phyloP scores from a whole-genome alignment of 495 filamentous ascomycete genomes.

The Xylaria telfairii region DNA sequence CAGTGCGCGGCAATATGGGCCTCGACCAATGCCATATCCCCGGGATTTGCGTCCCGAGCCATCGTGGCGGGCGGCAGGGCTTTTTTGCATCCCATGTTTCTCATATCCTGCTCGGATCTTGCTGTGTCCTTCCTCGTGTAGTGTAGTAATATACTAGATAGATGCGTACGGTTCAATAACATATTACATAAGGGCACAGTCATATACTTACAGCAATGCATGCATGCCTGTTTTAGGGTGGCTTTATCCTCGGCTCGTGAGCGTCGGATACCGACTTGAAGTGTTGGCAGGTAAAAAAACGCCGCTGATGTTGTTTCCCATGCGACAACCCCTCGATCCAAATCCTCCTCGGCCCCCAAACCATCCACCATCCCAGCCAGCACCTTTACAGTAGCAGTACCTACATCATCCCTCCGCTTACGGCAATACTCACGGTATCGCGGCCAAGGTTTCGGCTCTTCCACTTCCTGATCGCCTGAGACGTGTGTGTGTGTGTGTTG shows the following conservation, averaged over 20 bases:
- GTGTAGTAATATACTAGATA: not conserved
- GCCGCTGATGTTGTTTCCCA: not conserved
- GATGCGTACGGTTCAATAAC: not conserved
- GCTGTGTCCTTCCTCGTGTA: not conserved
- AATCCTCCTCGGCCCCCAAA: not conserved
- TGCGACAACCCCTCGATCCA: not conserved
- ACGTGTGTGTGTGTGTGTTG: not conserved
- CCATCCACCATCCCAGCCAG: not conserved
- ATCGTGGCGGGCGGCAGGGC: constrained; percentile 15
- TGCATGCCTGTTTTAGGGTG: not conserved
- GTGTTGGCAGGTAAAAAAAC: not conserved
- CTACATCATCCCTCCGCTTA: not conserved
- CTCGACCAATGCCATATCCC: constrained; percentile 6
- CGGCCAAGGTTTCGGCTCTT: not conserved
- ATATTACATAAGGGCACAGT: not conserved
- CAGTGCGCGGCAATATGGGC: not conserved
- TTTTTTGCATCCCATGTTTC: constrained; percentile 8
- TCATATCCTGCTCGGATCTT: not conserved
- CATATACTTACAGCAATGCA: not conserved
- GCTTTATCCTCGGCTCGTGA: not conserved
- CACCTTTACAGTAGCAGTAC: no score
- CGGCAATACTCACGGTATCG: not conserved
- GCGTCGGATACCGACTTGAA: constrained; percentile 10
- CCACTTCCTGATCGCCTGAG: not conserved
- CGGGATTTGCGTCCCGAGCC: constrained; percentile 8